phyloP scores from a whole-genome alignment of 805 yeast species.

The Starmerella kuoi region DNA sequence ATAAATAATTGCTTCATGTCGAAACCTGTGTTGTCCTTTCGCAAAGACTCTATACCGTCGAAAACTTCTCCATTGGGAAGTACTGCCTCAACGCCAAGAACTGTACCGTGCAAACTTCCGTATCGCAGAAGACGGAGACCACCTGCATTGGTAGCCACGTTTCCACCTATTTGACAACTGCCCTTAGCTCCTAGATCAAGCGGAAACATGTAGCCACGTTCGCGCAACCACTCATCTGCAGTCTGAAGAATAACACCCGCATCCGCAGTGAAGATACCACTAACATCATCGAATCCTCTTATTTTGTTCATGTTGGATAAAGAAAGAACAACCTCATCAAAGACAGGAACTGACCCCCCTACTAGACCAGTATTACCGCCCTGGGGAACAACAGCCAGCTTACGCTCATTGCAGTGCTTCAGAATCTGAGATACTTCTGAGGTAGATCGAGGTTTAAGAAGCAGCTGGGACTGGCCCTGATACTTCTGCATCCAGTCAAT shows the following conservation, averaged over 20 bases:
- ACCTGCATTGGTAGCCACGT: conserved; percentile 94
- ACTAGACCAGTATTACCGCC: conserved; percentile 95
- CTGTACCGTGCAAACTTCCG: conserved; percentile 86
- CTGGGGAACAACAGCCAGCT: conserved; percentile 82
- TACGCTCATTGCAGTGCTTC: conserved; percentile 65
- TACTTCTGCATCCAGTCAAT: conserved; percentile 93
- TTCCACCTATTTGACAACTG: conserved; percentile 90
- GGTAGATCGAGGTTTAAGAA: conserved; percentile 68
- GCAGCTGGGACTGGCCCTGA: conserved; percentile 66
- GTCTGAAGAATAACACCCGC: conserved; percentile 79
- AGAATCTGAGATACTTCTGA: conserved; percentile 64
- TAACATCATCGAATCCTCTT: conserved; percentile 63
- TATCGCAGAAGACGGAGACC: conserved; percentile 77
- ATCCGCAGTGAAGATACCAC: conserved; percentile 77
- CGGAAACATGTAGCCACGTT: conserved; percentile 82
- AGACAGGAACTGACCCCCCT: conserved; percentile 86
- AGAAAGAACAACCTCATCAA: conserved; percentile 74
- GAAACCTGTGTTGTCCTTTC: conserved; percentile 92
- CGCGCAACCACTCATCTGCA: conserved; percentile 67
- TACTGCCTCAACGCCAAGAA: conserved; percentile 81
- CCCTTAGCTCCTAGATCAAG: conserved; percentile 92
- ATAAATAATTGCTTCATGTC: conserved; percentile 85
- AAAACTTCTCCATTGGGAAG: conserved; percentile 74
- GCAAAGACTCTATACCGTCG: conserved; percentile 65
- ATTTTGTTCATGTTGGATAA: conserved; percentile 59